Evolutionary conservation across 192 early-diverging fungal species (phyloP), one percentile per base, ranked within the genome.

Genomic region (Coemansia sp.): DNA sequence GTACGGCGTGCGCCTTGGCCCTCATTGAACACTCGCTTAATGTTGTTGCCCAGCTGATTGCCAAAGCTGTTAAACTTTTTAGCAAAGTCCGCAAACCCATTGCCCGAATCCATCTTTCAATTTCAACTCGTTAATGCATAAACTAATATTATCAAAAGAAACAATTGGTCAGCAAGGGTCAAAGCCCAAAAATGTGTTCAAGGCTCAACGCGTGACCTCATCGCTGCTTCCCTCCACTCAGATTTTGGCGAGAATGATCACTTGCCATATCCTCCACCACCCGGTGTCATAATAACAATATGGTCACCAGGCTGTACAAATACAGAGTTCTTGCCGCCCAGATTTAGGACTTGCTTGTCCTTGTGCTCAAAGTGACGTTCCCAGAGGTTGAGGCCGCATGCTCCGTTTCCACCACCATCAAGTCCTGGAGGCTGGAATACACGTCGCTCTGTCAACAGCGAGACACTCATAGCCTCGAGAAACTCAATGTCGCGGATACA

Each of bases 401-500:
- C 60, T 4, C 92, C 96, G 46, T 83, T 70, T 17, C 84, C 80
- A 21, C 96, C 96, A 15, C 94, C 94, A 6, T 83, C 63, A 17
- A 96, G 64, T 0, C 96, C 96, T 50, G 95, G 97, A 3, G 96
- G 96, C 24, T 75, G 67, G 61, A 90, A 91, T 7, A 95, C 95
- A 20, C 96, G 88, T 28, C 96, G 86, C 67, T 98, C 96, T 9
- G 90, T 90, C 14, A 98, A 75, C 54, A 98, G 90, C 8, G 93
- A 93, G 1, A 98, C 91, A 40, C 90, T 79, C 64, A 98, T 85
- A 5, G 86, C 70, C 63, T 92, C 88, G 24, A 93, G 74, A 66
- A 97, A 98, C 76, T 98, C 95, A 40, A 98, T 84, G 52, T 97
- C 94, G n/a, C 96, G 88, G 18, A 97, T 83, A 5, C 92, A 85